Evolutionary conservation across 257 asterid genomes (phyloP).

Genomic region (Coffea canephora): DNA sequence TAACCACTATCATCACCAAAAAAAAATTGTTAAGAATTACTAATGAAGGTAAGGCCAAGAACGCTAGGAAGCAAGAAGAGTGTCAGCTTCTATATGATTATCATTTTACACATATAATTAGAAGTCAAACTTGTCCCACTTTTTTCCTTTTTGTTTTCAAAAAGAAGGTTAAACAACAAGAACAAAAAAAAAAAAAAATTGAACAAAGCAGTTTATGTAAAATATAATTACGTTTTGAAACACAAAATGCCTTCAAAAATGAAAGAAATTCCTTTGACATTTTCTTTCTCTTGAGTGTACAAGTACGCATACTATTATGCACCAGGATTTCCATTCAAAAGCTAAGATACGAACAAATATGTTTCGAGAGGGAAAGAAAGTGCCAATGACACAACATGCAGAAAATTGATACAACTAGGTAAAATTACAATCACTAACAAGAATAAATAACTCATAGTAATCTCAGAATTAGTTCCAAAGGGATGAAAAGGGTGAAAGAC

Average conservation of each 20-base stretch:
- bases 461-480: background rate
- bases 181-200: background rate
- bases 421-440: background rate
- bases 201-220: background rate
- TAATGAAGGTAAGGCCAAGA: constrained; percentile 14
- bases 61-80: background rate
- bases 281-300: background rate
- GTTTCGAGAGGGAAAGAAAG: background rate
- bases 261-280: background rate
- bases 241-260: background rate
- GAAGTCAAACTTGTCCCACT: constrained; percentile 2
- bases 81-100: constrained; percentile 21
- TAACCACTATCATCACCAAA: background rate
- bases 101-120: background rate
- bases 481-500: background rate
- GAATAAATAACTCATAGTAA: background rate
- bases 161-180: background rate
- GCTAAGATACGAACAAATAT: background rate
- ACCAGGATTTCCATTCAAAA: background rate
- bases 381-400: background rate
- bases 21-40: constrained; percentile 4
- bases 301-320: background rate
- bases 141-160: background rate
- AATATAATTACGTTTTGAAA: background rate
- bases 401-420: background rate